These are phyloP conservation scores for Ascochyta rabiei DNA, from an alignment of 2,329 filamentous ascomycete genomes.

Conservation along the genomic window DNA sequence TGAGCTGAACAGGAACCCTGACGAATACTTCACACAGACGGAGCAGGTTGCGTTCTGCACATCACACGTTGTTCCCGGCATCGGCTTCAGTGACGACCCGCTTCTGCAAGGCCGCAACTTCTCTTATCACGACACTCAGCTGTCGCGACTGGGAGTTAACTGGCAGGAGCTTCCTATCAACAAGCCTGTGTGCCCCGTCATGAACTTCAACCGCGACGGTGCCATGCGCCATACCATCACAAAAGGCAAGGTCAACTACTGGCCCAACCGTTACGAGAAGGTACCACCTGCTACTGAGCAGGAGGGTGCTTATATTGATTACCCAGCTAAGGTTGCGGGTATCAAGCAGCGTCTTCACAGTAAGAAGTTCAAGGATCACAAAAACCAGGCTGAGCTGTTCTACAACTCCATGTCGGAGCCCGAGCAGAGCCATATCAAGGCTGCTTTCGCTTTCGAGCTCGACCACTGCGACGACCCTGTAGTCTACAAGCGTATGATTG, in stretches of 20 bases:
- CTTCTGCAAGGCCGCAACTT: slow-evolving; percentile 76
- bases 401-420: slow-evolving; percentile 74
- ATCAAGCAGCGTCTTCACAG: slow-evolving; percentile 73
- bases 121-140: slow-evolving; percentile 70
- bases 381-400: slow-evolving; percentile 79
- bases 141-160: slow-evolving; percentile 73
- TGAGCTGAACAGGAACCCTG: slow-evolving; percentile 78
- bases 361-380: slow-evolving; percentile 78
- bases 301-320: slow-evolving; percentile 73
- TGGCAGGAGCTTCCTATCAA: slow-evolving; percentile 82
- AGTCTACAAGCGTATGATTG: slow-evolving; percentile 73
- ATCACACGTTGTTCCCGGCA: slow-evolving; percentile 76
- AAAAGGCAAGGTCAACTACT: slow-evolving; percentile 77
- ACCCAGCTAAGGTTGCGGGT: slow-evolving; percentile 67
- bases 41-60: slow-evolving; percentile 87
- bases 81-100: slow-evolving; percentile 78
- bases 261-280: slow-evolving; percentile 73
- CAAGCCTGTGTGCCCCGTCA: slow-evolving; percentile 73
- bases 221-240: slow-evolving; percentile 74
- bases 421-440: slow-evolving; percentile 68
- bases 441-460: slow-evolving; percentile 71
- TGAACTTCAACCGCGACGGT: slow-evolving; percentile 80
- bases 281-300: slow-evolving; percentile 65
- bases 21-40: slow-evolving; percentile 82
- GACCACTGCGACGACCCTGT: slow-evolving; percentile 81